Base-by-base conservation (phyloP, 306 rosid genomes). In the Acacia crassicarpa region DNA sequence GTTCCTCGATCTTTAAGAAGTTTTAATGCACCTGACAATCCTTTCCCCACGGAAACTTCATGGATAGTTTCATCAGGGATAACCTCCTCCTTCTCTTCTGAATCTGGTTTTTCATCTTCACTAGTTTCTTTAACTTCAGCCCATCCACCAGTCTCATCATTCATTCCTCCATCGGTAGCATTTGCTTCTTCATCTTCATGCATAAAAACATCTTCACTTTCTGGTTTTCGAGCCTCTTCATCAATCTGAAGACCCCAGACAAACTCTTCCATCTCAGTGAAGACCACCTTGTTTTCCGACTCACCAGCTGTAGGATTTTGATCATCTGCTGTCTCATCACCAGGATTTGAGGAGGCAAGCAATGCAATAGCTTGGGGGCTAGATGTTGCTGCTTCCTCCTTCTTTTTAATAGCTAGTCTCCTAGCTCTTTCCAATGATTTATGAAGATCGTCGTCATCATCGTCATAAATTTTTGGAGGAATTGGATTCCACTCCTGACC, bases 261-360 rank as follows among this genome's bases (percentile, higher is more conserved):
- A 90, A 92, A 95, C 82, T 95, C 99, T 88, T 95, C 97, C 99
- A 95, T 92, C 90, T 95, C 96, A 46, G 98, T 91, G 77, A 95
- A 90, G 74, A 91, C 98, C 70, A 95, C 93, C 88, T 91, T 92
- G 79, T 91, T 92, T 82, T n/a, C n/a, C n/a, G n/a, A n/a, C n/a
- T n/a, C n/a, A n/a, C n/a, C n/a, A n/a, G n/a, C n/a, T n/a, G n/a
- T n/a, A n/a, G n/a, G n/a, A n/a, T n/a, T n/a, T n/a, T n/a, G n/a
- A n/a, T n/a, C n/a, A n/a, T n/a, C n/a, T n/a, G n/a, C n/a, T n/a
- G n/a, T n/a, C n/a, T n/a, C n/a, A n/a, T n/a, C n/a, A n/a, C n/a
- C n/a, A n/a, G n/a, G n/a, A n/a, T n/a, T n/a, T n/a, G n/a, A n/a
- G n/a, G n/a, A n/a, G n/a, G n/a, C n/a, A n/a, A n/a, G n/a, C n/a